Conservation (phyloP, 495 filamentous ascomycete genomes). For the Aspergillus leporis region DNA sequence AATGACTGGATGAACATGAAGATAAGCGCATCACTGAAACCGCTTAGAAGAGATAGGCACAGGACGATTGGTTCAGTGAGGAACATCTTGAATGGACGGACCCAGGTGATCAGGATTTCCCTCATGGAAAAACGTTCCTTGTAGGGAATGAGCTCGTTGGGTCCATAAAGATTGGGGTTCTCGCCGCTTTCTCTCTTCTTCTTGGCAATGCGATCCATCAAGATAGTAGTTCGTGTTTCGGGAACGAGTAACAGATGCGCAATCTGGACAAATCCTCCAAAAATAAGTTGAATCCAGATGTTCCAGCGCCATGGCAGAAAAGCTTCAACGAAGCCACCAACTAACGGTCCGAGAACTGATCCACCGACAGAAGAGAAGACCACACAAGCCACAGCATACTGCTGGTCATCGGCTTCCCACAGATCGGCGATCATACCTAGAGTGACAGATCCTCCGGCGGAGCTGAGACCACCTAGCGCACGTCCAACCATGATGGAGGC, state of each 20-base stretch:
- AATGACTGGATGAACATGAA: conserved; percentile 70
- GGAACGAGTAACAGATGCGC: conserved; percentile 55
- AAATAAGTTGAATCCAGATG: conserved; percentile 63
- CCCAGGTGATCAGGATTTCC: conserved; percentile 56
- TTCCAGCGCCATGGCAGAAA: conserved; percentile 54
- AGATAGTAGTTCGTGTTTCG: conserved; percentile 57
- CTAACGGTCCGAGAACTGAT: conserved; percentile 60
- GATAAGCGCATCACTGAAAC: conserved; percentile 63
- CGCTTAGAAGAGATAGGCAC: conserved; percentile 55
- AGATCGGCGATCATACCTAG: conserved; percentile 64
- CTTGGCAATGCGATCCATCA: conserved; percentile 63
- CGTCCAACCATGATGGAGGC: conserved; percentile 57
- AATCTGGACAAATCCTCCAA: conserved; percentile 55
- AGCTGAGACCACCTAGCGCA: conserved; percentile 57
- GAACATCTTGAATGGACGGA: conserved; percentile 64
- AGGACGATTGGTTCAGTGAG: conserved; percentile 63
- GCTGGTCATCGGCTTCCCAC: conserved; percentile 60
- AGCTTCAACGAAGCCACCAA: conserved; percentile 59
- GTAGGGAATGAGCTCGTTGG: conserved; percentile 60
- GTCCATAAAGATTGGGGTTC: conserved; percentile 60
- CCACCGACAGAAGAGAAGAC: conserved; percentile 67
- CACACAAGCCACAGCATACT: conserved; percentile 61
- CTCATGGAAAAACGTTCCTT: conserved; percentile 57
- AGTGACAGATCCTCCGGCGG: conserved; percentile 64
- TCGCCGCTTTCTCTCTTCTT: conserved; percentile 50